Base-by-base conservation (phyloP, 495 filamentous ascomycete genomes). In the Penicillium flavigenum region DNA sequence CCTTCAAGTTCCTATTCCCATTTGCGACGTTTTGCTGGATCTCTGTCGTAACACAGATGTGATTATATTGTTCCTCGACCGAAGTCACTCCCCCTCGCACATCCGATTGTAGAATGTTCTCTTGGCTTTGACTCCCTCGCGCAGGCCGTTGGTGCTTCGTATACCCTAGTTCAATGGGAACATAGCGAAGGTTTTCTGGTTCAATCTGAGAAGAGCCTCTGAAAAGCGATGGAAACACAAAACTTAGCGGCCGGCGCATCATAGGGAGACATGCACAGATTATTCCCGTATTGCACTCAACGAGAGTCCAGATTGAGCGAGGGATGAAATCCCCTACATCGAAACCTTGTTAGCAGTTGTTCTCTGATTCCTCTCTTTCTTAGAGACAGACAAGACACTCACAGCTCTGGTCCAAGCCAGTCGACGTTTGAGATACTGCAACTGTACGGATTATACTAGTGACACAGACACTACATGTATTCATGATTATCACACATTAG, bases 381-480 rank as follows among this genome's bases (percentile, higher is more conserved):
- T 38, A 19, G 17, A 19, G 7, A 12, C 10, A 16, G 24, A 17
- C 49, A 26, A 49, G 10, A 11, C 26, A 50, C 29, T 48, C 45
- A 31, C 54, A 56, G 45, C 54, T 56, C 3, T 56, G 54, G 17
- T 49, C 54, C 42, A 56, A 17, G 6, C 44, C 54, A 19, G 54
- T 56, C 11, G 54, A 48, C 5, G 45, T 56, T 41, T 56, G 44
- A 29, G 54, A 39, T 38, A 48, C 43, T 12, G 51, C 50, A 27
- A 56, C 50, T 6, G 58, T 50, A 20, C 61, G 53, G 24, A 60
- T 16, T 43, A 63, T 47, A 48, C 57, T 46, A 24, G 57, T 55
- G 6, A 55, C 26, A n/a, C 57, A 63, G 29, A 51, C 57, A 24
- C 56, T 63, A 14, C 10, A 24, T 24, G 22, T 24, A 11, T 39